These are phyloP conservation scores for Ramaria sp. DNA, from an alignment of 768 basidiomycete species.

Conservation along the genomic window DNA sequence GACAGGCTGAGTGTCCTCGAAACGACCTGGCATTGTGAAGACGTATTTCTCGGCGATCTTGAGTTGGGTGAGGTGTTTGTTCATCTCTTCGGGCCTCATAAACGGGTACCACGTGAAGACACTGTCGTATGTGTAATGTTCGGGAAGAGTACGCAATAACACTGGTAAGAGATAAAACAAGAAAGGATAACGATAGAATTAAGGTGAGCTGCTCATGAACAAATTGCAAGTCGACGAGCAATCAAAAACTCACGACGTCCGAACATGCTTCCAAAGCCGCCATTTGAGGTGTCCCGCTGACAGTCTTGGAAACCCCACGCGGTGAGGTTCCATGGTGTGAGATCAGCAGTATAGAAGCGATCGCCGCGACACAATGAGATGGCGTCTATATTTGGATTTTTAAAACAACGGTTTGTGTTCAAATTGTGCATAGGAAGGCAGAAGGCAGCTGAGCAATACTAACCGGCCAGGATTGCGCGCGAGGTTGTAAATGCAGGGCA, in stretches of 20 bases:
- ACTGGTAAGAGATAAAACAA: constrained; percentile 27
- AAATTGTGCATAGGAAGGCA: too few relatives aligned
- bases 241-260: constrained; percentile 37
- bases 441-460: background rate
- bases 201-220: too few relatives aligned
- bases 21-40: constrained; percentile 31
- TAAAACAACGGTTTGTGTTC: too few relatives aligned
- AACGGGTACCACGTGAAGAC: constrained; percentile 84
- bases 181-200: background rate
- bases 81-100: constrained; percentile 68
- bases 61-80: constrained; percentile 43
- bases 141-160: constrained; percentile 62
- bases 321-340: constrained; percentile 70
- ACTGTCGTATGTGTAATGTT: constrained; percentile 57
- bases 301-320: constrained; percentile 81
- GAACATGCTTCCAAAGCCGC: constrained; percentile 68
- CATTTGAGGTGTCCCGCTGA: constrained; percentile 58
- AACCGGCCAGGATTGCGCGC: constrained; percentile 57
- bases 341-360: constrained; percentile 70
- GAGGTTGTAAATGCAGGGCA: constrained; percentile 81
- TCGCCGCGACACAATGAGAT: constrained; percentile 64
- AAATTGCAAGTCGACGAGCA: too few relatives aligned
- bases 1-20: background rate
- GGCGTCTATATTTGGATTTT: too few relatives aligned
- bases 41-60: constrained; percentile 45